A percentile compares a stretch with the other conserved stretches of the same genome.
Conservation (phyloP, 208 protist species). For the Trichomonas tenax region DNA sequence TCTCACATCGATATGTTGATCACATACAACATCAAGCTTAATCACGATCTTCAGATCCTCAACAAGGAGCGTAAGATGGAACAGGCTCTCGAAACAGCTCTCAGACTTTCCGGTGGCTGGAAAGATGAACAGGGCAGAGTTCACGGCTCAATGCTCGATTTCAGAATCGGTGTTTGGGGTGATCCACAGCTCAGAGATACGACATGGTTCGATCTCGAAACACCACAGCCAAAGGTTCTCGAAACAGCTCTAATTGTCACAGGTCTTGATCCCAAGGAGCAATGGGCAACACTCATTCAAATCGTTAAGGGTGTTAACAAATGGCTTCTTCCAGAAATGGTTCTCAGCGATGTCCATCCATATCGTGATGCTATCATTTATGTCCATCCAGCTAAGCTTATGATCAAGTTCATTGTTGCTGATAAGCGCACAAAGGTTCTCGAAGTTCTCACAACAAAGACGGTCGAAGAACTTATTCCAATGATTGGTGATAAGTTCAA, state of each 20-base stretch:
- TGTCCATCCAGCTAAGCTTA: background rate
- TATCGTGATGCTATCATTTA: background rate
- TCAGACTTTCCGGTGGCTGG: background rate
- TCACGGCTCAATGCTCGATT: background rate
- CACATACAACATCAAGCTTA: background rate
- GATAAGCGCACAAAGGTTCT: background rate
- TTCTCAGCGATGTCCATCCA: background rate
- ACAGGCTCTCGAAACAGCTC: background rate
- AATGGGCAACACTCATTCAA: background rate
- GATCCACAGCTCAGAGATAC: background rate
- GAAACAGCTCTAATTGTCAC: background rate
- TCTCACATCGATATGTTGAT: background rate
- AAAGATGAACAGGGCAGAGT: background rate
- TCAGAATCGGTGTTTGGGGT: background rate
- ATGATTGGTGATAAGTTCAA: background rate
- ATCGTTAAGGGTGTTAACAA: background rate
- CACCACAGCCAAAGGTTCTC: background rate
- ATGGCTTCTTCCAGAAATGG: background rate
- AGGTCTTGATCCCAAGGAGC: background rate
- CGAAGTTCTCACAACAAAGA: background rate
- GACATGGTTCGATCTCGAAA: background rate
- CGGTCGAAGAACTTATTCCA: background rate
- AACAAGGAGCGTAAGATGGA: background rate
- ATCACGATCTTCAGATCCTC: background rate
- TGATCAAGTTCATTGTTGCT: background rate